Percentiles rank a stretch among this genome's conserved stretches.
Conservation (phyloP, 441 rosid species). For the Corymbia calophylla region DNA sequence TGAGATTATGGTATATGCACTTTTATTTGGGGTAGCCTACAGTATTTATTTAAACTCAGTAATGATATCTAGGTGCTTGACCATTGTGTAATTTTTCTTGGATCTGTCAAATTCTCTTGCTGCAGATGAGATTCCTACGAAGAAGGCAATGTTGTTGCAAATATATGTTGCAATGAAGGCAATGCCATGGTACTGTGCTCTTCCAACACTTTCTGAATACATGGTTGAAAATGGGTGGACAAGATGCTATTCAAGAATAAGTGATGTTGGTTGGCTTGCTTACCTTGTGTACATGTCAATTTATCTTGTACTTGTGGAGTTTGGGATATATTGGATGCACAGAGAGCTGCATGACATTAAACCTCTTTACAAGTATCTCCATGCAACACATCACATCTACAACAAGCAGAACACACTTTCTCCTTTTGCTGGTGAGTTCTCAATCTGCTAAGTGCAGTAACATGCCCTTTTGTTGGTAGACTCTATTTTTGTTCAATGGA, state of each 20-base stretch:
- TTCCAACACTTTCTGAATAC: constrained; percentile 79
- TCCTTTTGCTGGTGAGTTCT: constrained; percentile 83
- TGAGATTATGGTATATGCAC: background rate
- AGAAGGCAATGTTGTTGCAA: constrained; percentile 73
- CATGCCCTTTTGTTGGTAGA: background rate
- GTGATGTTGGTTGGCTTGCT: constrained; percentile 56
- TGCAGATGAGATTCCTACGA: constrained; percentile 87
- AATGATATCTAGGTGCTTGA: background rate
- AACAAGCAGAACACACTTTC: constrained; percentile 96
- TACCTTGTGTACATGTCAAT: constrained; percentile 33
- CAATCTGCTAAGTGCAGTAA: background rate
- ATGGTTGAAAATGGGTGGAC: constrained; percentile 96
- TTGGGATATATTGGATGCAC: constrained; percentile 96
- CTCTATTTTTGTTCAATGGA: background rate
- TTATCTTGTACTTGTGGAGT: constrained; percentile 71
- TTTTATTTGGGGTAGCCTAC: background rate
- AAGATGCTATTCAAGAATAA: constrained; percentile 49
- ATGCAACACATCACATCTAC: constrained; percentile 92
- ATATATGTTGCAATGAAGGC: constrained; percentile 94
- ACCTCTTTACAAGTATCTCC: constrained; percentile 84
- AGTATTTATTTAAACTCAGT: background rate
- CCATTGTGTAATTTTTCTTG: background rate
- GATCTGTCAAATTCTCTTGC: background rate
- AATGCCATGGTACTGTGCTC: constrained; percentile 84
- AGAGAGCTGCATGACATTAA: constrained; percentile 93